Percentiles rank a stretch among this genome's conserved stretches.
These are phyloP conservation scores for Phytopythium litorale DNA, from an alignment of 352 stramenopile species.

Conservation along the genomic window DNA sequence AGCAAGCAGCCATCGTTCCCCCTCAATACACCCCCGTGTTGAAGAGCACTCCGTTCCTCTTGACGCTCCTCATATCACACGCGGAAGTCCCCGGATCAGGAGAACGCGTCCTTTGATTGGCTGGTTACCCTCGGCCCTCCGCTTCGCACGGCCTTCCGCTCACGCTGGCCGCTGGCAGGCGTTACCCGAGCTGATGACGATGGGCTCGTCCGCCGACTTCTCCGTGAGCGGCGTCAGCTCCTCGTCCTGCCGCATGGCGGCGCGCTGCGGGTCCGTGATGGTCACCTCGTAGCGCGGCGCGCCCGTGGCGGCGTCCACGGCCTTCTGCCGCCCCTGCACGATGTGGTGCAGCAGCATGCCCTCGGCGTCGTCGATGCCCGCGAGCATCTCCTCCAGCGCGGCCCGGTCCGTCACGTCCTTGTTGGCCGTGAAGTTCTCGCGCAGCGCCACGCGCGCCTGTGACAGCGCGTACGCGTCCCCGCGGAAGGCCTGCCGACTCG, in stretches of 20 bases:
- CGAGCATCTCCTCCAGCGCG: constrained; percentile 53
- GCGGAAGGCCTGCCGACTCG: constrained; percentile 70
- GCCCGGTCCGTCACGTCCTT: constrained; percentile 48
- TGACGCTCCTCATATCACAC: too few species aligned
- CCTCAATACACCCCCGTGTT: background rate
- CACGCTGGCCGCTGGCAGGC: constrained; percentile 58
- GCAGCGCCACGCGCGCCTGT: constrained; percentile 54
- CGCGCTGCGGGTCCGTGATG: constrained; percentile 75
- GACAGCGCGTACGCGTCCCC: constrained; percentile 58
- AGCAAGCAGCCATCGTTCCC: background rate
- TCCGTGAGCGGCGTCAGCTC: constrained; percentile 76
- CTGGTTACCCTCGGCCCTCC: background rate
- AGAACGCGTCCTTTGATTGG: background rate
- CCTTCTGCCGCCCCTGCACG: constrained; percentile 68
- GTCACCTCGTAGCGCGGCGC: constrained; percentile 63
- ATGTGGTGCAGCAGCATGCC: constrained; percentile 85
- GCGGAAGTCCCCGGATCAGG: background rate
- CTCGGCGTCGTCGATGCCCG: constrained; percentile 78
- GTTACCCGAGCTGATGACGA: constrained; percentile 83
- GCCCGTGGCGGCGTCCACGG: constrained; percentile 16
- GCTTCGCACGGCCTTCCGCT: background rate
- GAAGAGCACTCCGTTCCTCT: background rate
- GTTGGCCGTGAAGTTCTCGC: constrained; percentile 70
- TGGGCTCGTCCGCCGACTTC: constrained; percentile 60
- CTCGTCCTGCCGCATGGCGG: constrained; percentile 79